Evolutionary conservation across 306 rosid species (phyloP).

Genomic region (Gastrolobium bilobum): DNA sequence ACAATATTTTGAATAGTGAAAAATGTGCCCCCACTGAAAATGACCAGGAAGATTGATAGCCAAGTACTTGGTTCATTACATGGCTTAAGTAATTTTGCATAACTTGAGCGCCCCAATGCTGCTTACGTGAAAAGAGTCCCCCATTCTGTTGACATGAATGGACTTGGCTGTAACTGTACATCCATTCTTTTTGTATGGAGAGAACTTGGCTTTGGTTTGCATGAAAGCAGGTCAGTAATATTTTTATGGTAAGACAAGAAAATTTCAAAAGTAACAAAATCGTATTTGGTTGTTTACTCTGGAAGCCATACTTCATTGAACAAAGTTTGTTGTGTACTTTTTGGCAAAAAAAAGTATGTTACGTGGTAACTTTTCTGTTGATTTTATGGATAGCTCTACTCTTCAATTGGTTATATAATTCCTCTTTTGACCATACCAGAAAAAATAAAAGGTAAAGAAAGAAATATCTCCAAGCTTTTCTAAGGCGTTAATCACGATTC

Average conservation of each 20-base stretch:
- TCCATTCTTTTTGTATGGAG: neutral
- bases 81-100: neutral
- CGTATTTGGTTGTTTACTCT: neutral
- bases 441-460: constrained; percentile 11
- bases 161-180: neutral
- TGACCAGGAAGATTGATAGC: neutral
- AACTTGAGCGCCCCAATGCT: too few species aligned
- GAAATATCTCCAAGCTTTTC: constrained; percentile 16
- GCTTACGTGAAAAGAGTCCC: too few species aligned
- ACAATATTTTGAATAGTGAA: neutral
- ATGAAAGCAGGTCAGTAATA: neutral
- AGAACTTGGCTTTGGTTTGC: neutral
- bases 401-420: constrained; percentile 7
- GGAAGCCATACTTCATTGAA: constrained; percentile 10
- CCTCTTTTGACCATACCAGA: constrained; percentile 28
- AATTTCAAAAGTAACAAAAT: neutral
- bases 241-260: neutral
- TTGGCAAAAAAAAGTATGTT: neutral
- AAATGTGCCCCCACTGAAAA: neutral
- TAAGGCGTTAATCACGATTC: constrained; percentile 5
- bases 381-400: neutral
- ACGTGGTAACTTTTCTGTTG: neutral
- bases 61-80: neutral
- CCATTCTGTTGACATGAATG: neutral
- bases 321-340: constrained; percentile 13